These are phyloP conservation scores for Skeletonema menzelii DNA, from an alignment of 108 stramenopile species.

Conservation along the genomic window DNA sequence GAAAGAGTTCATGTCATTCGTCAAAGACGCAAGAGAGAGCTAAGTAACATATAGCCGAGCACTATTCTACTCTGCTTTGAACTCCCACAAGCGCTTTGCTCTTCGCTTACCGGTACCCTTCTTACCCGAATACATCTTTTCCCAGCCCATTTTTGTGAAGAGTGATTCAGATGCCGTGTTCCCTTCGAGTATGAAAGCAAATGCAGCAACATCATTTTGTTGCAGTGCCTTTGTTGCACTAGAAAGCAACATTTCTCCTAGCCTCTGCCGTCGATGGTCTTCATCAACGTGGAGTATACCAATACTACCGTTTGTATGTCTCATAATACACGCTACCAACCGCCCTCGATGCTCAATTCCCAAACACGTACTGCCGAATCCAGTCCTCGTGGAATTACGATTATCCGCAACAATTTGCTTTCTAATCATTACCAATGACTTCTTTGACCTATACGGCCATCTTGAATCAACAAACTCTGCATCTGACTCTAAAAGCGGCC, in stretches of 20 bases:
- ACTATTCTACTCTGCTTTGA: too few species aligned
- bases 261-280: conserved; percentile 41
- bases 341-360: conserved; percentile 40
- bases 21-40: too few species aligned
- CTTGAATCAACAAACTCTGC: conserved; percentile 23
- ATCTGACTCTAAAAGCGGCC: conserved; percentile 18
- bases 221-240: conserved; percentile 33
- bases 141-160: conserved; percentile 50
- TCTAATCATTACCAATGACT: conserved; percentile 21
- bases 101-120: conserved; percentile 23
- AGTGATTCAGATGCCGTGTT: conserved; percentile 52
- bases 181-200: conserved; percentile 54
- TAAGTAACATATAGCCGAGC: too few species aligned
- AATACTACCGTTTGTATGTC: conserved; percentile 46
- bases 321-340: conserved; percentile 48
- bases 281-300: conserved; percentile 58
- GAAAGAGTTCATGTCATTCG: too few species aligned
- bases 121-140: conserved; percentile 7
- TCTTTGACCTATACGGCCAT: conserved; percentile 22
- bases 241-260: conserved; percentile 38
- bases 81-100: conserved; percentile 18
- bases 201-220: conserved; percentile 2
- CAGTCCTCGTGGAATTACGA: conserved; percentile 10
- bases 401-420: conserved; percentile 17
- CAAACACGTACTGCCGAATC: conserved; percentile 28